Evolutionary conservation across 2,329 filamentous ascomycete genomes (phyloP), one percentile per base, ranked within the genome.

Genomic region (Colletotrichum magnum): DNA sequence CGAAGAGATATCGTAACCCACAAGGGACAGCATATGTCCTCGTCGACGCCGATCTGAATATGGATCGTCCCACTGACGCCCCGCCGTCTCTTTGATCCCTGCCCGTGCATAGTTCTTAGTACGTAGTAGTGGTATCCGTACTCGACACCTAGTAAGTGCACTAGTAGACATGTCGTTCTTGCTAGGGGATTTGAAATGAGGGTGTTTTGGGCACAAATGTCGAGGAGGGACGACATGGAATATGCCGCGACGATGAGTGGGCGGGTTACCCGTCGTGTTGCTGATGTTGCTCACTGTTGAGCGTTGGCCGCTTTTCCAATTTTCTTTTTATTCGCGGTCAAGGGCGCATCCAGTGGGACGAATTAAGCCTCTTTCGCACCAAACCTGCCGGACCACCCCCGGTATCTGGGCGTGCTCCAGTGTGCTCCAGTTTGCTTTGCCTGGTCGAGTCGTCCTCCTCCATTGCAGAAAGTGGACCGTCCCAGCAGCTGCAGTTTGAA

Each of bases 31-130:
- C 32, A 10, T 36, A 36, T 7, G 32, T 36, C 65, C 59, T 68
- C 53, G 24, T 68, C 39, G 48, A 64, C 54, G 65, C 60, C 60
- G 65, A 64, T 64, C 65, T 59, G 60, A 58, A 68, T 58, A 64
- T 50, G 60, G 60, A 48, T 32, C 60, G 48, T 59, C 64, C 52
- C 58, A 68, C 43, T 43, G 24, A 56, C 5, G 58, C 41, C 58
- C 64, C 58, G 10, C 54, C 21, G 36, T 54, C 43, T 43, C 52
- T 45, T 32, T 36, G n/a, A 28, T 50, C 32, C 32, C 32, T 36
- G 32, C 32, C 32, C 32, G 32, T 36, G 32, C 32, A 36, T 36
- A 36, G 32, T 36, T 10, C 3, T 10, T 36, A 36, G 9, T 10
- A 36, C 32, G 32, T 10, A 36, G 32, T 36, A 10, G 32, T 24